phyloP scores from a whole-genome alignment of 2,329 filamentous ascomycete genomes.

The Calonectria leucothoes region DNA sequence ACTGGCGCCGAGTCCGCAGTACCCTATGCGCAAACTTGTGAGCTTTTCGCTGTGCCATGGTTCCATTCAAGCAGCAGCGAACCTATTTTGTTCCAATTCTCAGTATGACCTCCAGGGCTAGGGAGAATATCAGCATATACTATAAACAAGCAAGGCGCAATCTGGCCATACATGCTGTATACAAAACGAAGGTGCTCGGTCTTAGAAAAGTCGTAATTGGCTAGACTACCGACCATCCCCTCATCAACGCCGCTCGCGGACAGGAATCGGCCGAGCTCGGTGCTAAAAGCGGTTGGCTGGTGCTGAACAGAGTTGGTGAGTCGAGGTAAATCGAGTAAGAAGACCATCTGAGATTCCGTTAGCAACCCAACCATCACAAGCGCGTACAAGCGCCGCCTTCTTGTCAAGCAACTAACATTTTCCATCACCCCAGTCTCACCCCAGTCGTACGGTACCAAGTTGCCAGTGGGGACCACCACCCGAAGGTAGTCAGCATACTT shows the following conservation, averaged over 20 bases:
- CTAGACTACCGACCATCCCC: conserved; percentile 74
- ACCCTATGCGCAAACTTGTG: conserved; percentile 61
- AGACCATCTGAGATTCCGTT: conserved; percentile 71
- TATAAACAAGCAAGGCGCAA: conserved; percentile 13
- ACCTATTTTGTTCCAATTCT: conserved; percentile 47
- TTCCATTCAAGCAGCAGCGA: conserved; percentile 31
- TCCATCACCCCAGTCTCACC: conserved; percentile 87
- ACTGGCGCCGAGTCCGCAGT: conserved; percentile 77
- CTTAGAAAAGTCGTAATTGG: conserved; percentile 83
- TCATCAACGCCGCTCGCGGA: conserved; percentile 73
- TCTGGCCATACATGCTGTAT: conserved; percentile 77
- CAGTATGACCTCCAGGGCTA: conserved; percentile 51
- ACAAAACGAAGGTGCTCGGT: conserved; percentile 83
- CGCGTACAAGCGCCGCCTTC: conserved; percentile 23
- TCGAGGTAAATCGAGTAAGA: conserved; percentile 90
- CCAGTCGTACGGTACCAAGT: conserved; percentile 89
- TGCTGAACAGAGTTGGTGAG: conserved; percentile 49
- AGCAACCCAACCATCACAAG: conserved; percentile 29
- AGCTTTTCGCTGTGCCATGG: conserved; percentile 34
- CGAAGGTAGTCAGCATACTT: conserved; percentile 80
- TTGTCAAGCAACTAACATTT: conserved; percentile 67
- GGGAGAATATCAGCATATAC: conserved; percentile 27
- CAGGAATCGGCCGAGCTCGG: conserved; percentile 79
- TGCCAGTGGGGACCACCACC: conserved; percentile 88
- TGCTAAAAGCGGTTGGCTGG: conserved; percentile 67